phyloP scores from a whole-genome alignment of 768 basidiomycete genomes.

The Leccinum ochraceum region DNA sequence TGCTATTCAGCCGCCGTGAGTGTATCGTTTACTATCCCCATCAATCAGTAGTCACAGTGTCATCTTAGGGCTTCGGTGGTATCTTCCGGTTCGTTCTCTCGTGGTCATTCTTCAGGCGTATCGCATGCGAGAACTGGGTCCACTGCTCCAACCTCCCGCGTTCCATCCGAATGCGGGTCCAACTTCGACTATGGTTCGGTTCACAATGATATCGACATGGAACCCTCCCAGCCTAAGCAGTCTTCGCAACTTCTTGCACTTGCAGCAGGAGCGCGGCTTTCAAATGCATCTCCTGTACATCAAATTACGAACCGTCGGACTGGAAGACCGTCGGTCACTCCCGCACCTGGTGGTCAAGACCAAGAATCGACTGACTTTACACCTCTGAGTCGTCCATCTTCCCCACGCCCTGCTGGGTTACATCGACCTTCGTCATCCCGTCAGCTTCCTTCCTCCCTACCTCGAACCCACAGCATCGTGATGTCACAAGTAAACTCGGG shows the following conservation, averaged over 20 bases:
- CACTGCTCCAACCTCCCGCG: background rate
- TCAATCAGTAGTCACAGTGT: background rate
- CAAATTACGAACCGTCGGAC: background rate
- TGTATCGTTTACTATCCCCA: background rate
- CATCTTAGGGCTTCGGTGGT: background rate
- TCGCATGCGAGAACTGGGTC: background rate
- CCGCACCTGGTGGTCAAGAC: background rate
- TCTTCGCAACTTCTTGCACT: background rate
- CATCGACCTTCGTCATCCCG: background rate
- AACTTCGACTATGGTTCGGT: background rate
- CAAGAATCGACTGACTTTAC: background rate
- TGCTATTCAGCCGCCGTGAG: background rate
- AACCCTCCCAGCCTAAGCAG: background rate
- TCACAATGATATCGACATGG: background rate
- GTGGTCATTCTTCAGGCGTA: background rate
- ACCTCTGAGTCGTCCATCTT: background rate
- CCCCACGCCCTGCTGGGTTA: background rate
- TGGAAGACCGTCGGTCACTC: background rate
- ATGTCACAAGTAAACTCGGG: background rate
- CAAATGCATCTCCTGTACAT: background rate
- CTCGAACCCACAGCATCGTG: background rate
- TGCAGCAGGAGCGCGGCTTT: background rate
- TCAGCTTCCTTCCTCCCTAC: background rate
- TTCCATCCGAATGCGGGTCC: background rate
- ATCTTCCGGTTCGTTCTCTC: background rate